A percentile compares a stretch with the other conserved stretches of the same genome.
Conservation (phyloP, 2,329 filamentous ascomycete species). For the Cytospora leucostoma region DNA sequence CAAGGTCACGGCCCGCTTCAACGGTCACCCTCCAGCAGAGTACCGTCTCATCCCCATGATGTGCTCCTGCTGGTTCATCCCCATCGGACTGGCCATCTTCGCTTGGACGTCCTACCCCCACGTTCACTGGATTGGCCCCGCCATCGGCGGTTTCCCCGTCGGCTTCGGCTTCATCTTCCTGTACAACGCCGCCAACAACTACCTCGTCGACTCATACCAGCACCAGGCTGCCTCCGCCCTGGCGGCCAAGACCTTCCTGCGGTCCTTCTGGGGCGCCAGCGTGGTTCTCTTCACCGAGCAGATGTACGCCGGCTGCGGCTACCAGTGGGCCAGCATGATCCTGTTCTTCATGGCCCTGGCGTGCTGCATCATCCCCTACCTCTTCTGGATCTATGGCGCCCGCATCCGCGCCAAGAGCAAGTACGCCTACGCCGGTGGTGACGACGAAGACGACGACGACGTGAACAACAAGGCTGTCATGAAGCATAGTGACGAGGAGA, state of each 20-base stretch:
- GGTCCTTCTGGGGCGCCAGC: constrained; percentile 77
- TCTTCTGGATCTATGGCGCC: constrained; percentile 79
- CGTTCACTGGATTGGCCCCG: constrained; percentile 71
- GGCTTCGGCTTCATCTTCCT: constrained; percentile 84
- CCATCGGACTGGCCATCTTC: constrained; percentile 59
- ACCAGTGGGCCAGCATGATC: constrained; percentile 75
- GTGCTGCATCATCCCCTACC: constrained; percentile 80
- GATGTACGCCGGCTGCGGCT: constrained; percentile 72
- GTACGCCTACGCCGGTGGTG: constrained; percentile 70
- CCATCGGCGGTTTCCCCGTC: constrained; percentile 69
- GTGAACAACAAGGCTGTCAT: constrained; percentile 29
- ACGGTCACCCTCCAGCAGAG: constrained; percentile 76
- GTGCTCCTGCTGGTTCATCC: constrained; percentile 71
- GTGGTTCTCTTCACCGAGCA: constrained; percentile 79
- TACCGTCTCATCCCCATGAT: constrained; percentile 81
- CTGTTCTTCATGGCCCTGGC: constrained; percentile 73
- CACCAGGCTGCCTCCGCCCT: constrained; percentile 78
- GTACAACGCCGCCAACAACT: constrained; percentile 78
- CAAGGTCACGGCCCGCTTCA: constrained; percentile 59
- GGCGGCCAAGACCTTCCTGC: constrained; percentile 78
- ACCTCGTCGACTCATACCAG: constrained; percentile 65
- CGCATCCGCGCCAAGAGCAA: constrained; percentile 67
- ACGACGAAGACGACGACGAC: constrained; percentile 51
- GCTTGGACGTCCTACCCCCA: constrained; percentile 64
- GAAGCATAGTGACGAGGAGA: constrained; percentile 41